Conservation (phyloP, 1,139 yeast genomes). For the Taphrina flavorubra region DNA sequence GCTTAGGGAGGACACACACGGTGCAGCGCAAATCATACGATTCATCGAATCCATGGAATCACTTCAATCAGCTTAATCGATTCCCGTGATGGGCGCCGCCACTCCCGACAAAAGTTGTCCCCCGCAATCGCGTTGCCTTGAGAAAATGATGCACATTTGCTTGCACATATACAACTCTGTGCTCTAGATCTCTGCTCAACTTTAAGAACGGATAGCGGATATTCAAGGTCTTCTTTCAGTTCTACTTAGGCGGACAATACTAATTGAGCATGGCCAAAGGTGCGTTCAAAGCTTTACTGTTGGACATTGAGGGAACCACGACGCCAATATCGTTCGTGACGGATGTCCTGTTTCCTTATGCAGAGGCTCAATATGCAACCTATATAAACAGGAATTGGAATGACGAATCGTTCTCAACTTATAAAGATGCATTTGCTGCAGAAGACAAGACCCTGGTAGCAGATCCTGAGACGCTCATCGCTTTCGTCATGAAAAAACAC, state of each 20-base stretch:
- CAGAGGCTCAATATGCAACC: slow-evolving; percentile 48
- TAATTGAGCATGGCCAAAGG: not conserved
- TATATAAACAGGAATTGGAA: slow-evolving; percentile 45
- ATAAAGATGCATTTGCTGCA: slow-evolving; percentile 45
- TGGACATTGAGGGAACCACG: slow-evolving; percentile 82
- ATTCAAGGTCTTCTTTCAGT: too few relatives aligned
- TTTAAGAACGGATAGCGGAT: not conserved
- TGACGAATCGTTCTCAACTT: slow-evolving; percentile 54
- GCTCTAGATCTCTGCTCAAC: not conserved
- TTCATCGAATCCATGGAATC: not conserved
- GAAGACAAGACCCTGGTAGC: slow-evolving; percentile 50
- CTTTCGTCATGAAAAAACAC: slow-evolving; percentile 65
- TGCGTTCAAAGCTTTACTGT: slow-evolving; percentile 34
- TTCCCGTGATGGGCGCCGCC: not conserved
- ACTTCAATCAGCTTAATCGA: slow-evolving; percentile 4
- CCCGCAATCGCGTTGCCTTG: not conserved
- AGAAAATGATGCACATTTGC: not conserved
- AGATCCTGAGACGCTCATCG: slow-evolving; percentile 51
- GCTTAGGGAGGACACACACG: too few relatives aligned
- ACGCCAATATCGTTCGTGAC: slow-evolving; percentile 74
- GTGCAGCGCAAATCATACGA: not conserved
- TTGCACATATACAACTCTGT: not conserved
- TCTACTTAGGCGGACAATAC: not conserved
- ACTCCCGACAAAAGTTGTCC: not conserved
- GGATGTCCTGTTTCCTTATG: slow-evolving; percentile 53